A percentile compares a stretch with the other conserved stretches of the same genome.
Evolutionary conservation across 306 rosid genomes (phyloP).

Genomic region (Nissolia schottii): DNA sequence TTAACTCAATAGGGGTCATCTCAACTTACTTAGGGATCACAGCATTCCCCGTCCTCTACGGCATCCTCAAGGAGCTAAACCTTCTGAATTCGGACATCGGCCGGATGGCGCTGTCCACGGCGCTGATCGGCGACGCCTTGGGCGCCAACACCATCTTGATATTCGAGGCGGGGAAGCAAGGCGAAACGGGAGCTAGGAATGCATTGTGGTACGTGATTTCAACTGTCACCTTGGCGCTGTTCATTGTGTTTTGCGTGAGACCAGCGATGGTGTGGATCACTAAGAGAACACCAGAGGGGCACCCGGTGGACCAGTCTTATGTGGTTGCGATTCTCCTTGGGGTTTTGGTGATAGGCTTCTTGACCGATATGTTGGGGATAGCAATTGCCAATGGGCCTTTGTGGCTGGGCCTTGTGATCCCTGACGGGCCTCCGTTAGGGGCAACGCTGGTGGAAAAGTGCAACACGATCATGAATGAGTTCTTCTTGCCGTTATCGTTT

Average conservation of each 20-base stretch:
- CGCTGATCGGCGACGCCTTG: conserved; percentile 44
- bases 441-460: conserved; percentile 37
- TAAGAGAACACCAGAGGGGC: conserved; percentile 44
- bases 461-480: conserved; percentile 37
- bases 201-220: conserved; percentile 49
- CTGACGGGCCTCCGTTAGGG: conserved; percentile 78
- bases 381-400: conserved; percentile 59
- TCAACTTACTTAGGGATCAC: conserved; percentile 43
- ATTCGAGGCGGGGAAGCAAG: conserved; percentile 57
- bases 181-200: neutral
- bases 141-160: conserved; percentile 10
- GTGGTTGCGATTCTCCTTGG: conserved; percentile 38
- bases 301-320: conserved; percentile 31
- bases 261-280: conserved; percentile 35
- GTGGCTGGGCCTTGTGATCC: conserved; percentile 60
- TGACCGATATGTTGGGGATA: conserved; percentile 56
- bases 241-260: conserved; percentile 18
- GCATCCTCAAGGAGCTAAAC: conserved; percentile 55
- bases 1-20: conserved; percentile 49
- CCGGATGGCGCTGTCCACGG: conserved; percentile 35
- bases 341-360: conserved; percentile 39
- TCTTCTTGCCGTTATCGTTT: conserved; percentile 62
- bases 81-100: conserved; percentile 76
- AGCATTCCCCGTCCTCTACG: conserved; percentile 43
- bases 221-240: neutral